Conservation (phyloP, 1,139 yeast genomes). For the Candida neerlandica region DNA sequence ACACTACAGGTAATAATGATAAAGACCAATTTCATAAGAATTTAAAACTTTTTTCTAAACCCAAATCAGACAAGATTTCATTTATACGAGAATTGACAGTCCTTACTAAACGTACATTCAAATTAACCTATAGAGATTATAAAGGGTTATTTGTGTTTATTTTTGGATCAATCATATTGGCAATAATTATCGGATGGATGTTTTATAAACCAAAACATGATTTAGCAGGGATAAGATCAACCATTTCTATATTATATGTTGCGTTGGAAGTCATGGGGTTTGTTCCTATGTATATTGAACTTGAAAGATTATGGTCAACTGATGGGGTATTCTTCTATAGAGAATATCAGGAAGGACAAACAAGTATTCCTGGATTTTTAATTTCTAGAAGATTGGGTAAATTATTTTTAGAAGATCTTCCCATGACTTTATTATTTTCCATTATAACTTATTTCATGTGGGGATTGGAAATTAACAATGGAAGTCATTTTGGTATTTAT, state of each 20-base stretch:
- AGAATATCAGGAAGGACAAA: slow-evolving; percentile 72
- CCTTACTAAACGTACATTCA: slow-evolving; percentile 56
- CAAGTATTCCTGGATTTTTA: slow-evolving; percentile 68
- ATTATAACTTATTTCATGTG: slow-evolving; percentile 74
- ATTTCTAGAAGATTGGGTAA: slow-evolving; percentile 69
- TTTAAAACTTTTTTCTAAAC: slow-evolving; percentile 27
- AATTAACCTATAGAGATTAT: slow-evolving; percentile 61
- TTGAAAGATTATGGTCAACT: slow-evolving; percentile 66
- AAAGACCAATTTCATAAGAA: slow-evolving; percentile 23
- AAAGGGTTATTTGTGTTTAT: slow-evolving; percentile 56
- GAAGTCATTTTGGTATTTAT: slow-evolving; percentile 58
- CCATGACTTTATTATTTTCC: slow-evolving; percentile 61
- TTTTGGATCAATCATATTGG: slow-evolving; percentile 59
- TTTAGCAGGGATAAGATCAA: slow-evolving; percentile 68
- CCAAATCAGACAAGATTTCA: slow-evolving; percentile 32
- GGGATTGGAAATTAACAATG: slow-evolving; percentile 48
- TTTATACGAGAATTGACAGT: slow-evolving; percentile 51
- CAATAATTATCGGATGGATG: slow-evolving; percentile 72
- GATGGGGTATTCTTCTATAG: slow-evolving; percentile 74
- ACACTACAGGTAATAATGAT: slow-evolving; percentile 7
- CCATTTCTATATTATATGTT: slow-evolving; percentile 64
- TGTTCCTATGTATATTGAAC: slow-evolving; percentile 68
- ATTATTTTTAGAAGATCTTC: slow-evolving; percentile 67
- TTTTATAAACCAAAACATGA: slow-evolving; percentile 66
- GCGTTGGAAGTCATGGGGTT: slow-evolving; percentile 70